These are phyloP conservation scores for Lathyrus aphaca DNA, from an alignment of 306 rosid species.

Conservation along the genomic window DNA sequence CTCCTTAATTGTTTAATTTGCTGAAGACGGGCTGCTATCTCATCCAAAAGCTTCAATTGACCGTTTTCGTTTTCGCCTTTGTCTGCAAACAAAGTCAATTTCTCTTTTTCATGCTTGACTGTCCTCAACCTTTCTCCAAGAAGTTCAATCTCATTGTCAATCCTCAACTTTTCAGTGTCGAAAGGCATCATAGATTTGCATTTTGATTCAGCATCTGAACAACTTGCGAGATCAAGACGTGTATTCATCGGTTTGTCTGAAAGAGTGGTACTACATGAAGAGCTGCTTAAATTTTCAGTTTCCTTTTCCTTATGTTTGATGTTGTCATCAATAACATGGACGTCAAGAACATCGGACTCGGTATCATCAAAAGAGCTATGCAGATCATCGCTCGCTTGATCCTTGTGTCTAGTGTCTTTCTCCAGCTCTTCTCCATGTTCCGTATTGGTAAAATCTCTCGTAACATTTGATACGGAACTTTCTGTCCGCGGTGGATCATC, in stretches of 20 bases:
- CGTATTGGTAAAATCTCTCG: slow-evolving; percentile 18
- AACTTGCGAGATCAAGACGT: slow-evolving; percentile 24
- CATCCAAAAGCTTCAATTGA: slow-evolving; percentile 51
- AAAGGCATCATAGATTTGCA: slow-evolving; percentile 30
- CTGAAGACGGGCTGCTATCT: slow-evolving; percentile 44
- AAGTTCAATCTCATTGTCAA: slow-evolving; percentile 51
- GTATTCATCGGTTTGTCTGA: slow-evolving; percentile 34
- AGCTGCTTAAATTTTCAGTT: slow-evolving; percentile 39
- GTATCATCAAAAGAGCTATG: slow-evolving; percentile 46
- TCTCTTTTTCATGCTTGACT: slow-evolving; percentile 47
- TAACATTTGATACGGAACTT: slow-evolving; percentile 31
- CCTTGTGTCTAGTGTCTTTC: slow-evolving; percentile 36
- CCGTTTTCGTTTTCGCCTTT: slow-evolving; percentile 45
- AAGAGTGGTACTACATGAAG: slow-evolving; percentile 38
- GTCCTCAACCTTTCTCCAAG: slow-evolving; percentile 51
- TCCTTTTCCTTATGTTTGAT: slow-evolving; percentile 44
- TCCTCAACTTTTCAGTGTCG: slow-evolving; percentile 47
- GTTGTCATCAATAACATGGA: slow-evolving; percentile 69
- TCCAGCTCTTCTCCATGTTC: slow-evolving; percentile 42
- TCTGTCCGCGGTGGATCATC: slow-evolving; percentile 42
- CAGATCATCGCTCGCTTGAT: slow-evolving; percentile 33
- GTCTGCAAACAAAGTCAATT: slow-evolving; percentile 41
- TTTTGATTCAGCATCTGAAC: slow-evolving; percentile 33
- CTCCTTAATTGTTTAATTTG: slow-evolving; percentile 45
- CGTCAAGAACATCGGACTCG: slow-evolving; percentile 62